Conservation (phyloP, 306 rosid species). For the Urtica urens region DNA sequence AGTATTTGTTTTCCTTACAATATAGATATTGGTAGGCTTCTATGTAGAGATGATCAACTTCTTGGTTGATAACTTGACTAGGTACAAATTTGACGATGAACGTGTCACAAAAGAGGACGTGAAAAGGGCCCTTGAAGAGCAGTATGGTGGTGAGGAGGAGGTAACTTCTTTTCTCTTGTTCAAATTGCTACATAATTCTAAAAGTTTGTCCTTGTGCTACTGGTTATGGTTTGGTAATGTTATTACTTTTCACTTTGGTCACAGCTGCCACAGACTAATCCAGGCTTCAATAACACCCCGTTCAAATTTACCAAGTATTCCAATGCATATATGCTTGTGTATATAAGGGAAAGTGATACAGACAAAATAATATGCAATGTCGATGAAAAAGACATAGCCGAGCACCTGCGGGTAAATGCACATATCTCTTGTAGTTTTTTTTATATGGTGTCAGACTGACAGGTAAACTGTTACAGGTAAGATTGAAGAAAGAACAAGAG, state of each 20-base stretch:
- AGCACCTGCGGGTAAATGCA: slow-evolving; percentile 63
- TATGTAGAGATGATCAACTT: not conserved
- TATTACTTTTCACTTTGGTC: slow-evolving; percentile 14
- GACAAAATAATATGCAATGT: slow-evolving; percentile 82
- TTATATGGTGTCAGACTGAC: slow-evolving; percentile 9
- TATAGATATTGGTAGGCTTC: not conserved
- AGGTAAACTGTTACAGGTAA: slow-evolving; percentile 35
- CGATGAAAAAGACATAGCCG: slow-evolving; percentile 81
- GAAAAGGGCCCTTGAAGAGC: slow-evolving; percentile 88
- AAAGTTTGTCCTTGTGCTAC: not conserved
- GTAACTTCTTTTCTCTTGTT: slow-evolving; percentile 19
- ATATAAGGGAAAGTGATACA: slow-evolving; percentile 80
- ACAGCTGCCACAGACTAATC: slow-evolving; percentile 79
- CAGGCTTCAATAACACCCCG: slow-evolving; percentile 78
- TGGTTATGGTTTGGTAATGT: slow-evolving; percentile 2
- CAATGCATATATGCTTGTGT: slow-evolving; percentile 94
- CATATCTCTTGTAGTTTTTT: slow-evolving; percentile 3
- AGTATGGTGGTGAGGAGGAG: slow-evolving; percentile 94
- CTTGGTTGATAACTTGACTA: slow-evolving; percentile 6
- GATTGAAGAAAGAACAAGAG: slow-evolving; percentile 84
- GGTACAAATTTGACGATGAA: slow-evolving; percentile 91
- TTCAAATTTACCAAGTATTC: slow-evolving; percentile 84
- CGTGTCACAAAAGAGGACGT: slow-evolving; percentile 82
- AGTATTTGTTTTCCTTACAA: not conserved
- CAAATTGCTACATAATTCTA: slow-evolving; percentile 7